Evolutionary conservation across 441 rosid genomes (phyloP).

Genomic region (Populus hybrid): DNA sequence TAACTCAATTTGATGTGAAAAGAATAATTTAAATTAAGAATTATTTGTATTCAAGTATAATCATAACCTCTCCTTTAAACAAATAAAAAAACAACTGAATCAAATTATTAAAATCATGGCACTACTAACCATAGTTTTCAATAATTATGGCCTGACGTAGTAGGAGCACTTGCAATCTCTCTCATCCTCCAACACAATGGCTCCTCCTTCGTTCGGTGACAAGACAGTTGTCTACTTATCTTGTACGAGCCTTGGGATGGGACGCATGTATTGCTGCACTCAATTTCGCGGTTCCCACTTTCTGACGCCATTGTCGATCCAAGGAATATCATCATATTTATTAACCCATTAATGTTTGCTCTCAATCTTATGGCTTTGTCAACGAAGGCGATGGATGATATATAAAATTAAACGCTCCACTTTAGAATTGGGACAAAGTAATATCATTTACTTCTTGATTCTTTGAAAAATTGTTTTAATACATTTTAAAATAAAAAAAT

Average conservation of each 20-base stretch:
- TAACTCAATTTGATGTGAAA: no score
- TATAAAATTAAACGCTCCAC: not conserved
- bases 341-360: not conserved
- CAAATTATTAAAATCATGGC: no score
- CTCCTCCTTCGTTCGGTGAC: not conserved
- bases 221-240: not conserved
- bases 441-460: no score
- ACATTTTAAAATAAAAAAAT: no score
- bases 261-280: not conserved
- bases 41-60: not conserved
- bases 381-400: not conserved
- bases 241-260: no score
- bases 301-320: not conserved
- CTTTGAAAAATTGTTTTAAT: no score
- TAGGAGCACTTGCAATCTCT: not conserved
- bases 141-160: conserved; percentile 7
- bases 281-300: not conserved
- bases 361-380: not conserved
- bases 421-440: not conserved
- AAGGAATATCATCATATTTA: not conserved
- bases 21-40: not conserved
- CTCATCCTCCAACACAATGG: not conserved
- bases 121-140: conserved; percentile 6
- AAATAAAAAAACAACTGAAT: not conserved
- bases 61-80: not conserved